These are phyloP conservation scores for Ceratobasidium theobromae DNA, from an alignment of 1,284 basidiomycete species.

Conservation along the genomic window DNA sequence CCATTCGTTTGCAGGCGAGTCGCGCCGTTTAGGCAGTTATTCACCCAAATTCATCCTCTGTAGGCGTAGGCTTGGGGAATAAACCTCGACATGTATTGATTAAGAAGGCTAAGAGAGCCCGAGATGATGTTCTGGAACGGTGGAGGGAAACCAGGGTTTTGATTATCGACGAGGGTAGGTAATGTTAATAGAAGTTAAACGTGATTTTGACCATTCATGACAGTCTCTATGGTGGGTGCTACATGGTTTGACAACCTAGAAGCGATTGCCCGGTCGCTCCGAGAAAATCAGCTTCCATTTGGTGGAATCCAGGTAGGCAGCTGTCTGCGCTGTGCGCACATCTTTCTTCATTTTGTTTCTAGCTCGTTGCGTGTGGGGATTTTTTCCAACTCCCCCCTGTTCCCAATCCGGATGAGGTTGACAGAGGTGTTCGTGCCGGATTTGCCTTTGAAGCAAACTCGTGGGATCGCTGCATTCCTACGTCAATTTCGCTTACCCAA, in stretches of 20 bases:
- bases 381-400: slow-evolving; percentile 96
- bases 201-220: not conserved
- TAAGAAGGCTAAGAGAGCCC: slow-evolving; percentile 69
- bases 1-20: slow-evolving; percentile 79
- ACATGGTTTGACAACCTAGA: slow-evolving; percentile 87
- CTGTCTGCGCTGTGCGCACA: not conserved
- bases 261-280: slow-evolving; percentile 61
- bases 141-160: slow-evolving; percentile 80
- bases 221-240: slow-evolving; percentile 98
- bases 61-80: slow-evolving; percentile 79
- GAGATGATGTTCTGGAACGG: slow-evolving; percentile 61
- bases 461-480: slow-evolving; percentile 65
- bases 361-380: slow-evolving; percentile 85
- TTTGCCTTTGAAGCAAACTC: slow-evolving; percentile 84
- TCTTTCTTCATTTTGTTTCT: slow-evolving; percentile 39
- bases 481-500: slow-evolving; percentile 59
- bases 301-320: slow-evolving; percentile 86
- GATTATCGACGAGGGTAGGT: slow-evolving; percentile 89
- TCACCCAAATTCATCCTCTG: not conserved
- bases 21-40: slow-evolving; percentile 43
- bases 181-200: not conserved
- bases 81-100: slow-evolving; percentile 66
- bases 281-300: slow-evolving; percentile 71
- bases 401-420: slow-evolving; percentile 49
- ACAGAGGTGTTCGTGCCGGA: slow-evolving; percentile 38